phyloP scores from a whole-genome alignment of 169 alveolate species.

The Babesia ovata region DNA sequence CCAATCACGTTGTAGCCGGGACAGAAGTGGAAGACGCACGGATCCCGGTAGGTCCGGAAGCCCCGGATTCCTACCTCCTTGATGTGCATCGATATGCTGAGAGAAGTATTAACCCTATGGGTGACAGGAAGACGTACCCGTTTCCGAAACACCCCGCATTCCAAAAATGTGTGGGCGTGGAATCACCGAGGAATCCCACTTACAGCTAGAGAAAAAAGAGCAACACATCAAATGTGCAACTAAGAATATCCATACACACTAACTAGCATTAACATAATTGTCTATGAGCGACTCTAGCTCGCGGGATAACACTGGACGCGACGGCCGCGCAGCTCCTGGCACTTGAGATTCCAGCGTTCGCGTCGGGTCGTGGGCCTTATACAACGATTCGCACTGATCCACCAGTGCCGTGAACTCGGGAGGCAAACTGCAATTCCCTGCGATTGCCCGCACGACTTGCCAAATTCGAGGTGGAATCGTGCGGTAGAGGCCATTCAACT shows the following conservation, averaged over 20 bases:
- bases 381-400: slow-evolving; percentile 18
- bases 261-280: background rate
- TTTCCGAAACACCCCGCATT: background rate
- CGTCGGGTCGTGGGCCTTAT: background rate
- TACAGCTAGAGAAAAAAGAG: background rate
- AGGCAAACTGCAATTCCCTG: background rate
- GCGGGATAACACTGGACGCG: slow-evolving; percentile 3
- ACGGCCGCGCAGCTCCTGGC: background rate
- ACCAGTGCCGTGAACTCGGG: slow-evolving; percentile 5
- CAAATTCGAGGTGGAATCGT: slow-evolving; percentile 16
- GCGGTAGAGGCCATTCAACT: slow-evolving; percentile 22
- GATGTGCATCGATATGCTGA: slow-evolving; percentile 73
- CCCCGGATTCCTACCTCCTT: slow-evolving; percentile 82
- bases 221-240: background rate
- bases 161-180: slow-evolving; percentile 35
- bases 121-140: background rate
- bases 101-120: background rate
- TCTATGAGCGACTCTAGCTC: slow-evolving; percentile 19
- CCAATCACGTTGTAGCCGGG: slow-evolving; percentile 66
- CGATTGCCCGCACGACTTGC: slow-evolving; percentile 4
- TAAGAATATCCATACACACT: background rate
- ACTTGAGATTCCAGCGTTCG: background rate
- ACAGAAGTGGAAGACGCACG: slow-evolving; percentile 47
- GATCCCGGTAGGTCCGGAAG: slow-evolving; percentile 84
- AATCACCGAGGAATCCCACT: slow-evolving; percentile 15